Base-by-base conservation (phyloP, 139 green algal genomes). In the Picochlorum sp. region DNA sequence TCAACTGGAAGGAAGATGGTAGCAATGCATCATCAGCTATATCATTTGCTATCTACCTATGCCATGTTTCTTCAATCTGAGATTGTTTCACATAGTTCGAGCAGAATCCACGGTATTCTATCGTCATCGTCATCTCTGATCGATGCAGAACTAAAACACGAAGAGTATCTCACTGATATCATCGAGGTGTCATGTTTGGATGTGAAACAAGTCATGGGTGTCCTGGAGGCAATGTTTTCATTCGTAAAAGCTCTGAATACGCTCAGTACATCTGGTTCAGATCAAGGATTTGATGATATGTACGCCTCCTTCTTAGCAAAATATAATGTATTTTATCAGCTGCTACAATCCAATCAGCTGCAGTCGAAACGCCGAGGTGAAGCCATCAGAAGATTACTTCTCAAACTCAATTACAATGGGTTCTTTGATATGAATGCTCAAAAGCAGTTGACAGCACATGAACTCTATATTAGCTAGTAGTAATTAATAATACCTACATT, bases 351-450 rank as follows among this genome's bases (percentile, higher is more conserved):
- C 45, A 61, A 68, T 46, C 70, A 69, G 49, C 59, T 87, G 71
- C 68, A 83, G 52, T 65, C 76, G 4, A 69, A 61, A 10, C 68
- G 76, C 51, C 74, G 80, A 6, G 81, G 83, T 2, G 84, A 89
- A 1, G 75, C 80, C 44, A 72, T 96, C 64, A 73, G 83, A 9
- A 89, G 95, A 74, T 77, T 96, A 13, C 74, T 93, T 8, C 49
- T 86, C 60, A 69, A 85, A 1, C 75, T 96, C 3, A 85, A 94
- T 72, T 95, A 80, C 79, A 94, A 92, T 62, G 61, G 59, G 28
- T 94, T 57, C n/a, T 30, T 14, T 56, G 61, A 66, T 21, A n/a
- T 21, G n/a, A 26, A 65, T 18, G 58, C 58, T 28, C 21, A 56
- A 24, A 30, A 24, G 58, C 51, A 59, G 13, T 18, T 54, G 16